Percentiles rank a stretch among this genome's conserved stretches.
Conservation (phyloP, 2,329 filamentous ascomycete species). For the Pyrenochaeta sp. region DNA sequence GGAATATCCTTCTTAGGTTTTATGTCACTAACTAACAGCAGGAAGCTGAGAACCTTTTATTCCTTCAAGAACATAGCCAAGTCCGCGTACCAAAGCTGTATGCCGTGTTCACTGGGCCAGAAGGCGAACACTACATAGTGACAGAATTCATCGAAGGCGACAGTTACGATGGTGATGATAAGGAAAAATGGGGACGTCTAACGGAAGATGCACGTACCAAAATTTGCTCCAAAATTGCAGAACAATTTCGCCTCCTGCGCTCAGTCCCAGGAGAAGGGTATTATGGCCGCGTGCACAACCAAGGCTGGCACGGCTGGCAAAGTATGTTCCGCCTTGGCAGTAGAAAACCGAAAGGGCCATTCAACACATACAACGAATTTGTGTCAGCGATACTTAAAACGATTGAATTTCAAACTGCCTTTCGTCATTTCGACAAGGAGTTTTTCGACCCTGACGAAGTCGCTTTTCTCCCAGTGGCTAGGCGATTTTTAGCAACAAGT, state of each 20-base stretch:
- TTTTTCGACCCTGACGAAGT: neutral
- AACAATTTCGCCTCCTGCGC: conserved; percentile 2
- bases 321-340: neutral
- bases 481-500: neutral
- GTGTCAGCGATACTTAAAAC: neutral
- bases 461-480: neutral
- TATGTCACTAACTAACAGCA: neutral
- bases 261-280: conserved; percentile 4
- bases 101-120: neutral
- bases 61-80: conserved; percentile 1
- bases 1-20: no score
- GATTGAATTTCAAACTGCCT: neutral
- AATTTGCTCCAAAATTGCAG: neutral
- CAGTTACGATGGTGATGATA: neutral
- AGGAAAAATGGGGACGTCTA: neutral
- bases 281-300: conserved; percentile 1
- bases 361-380: conserved; percentile 1
- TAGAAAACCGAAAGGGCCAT: neutral
- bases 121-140: neutral
- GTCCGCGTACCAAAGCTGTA: conserved; percentile 5
- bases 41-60: conserved; percentile 3
- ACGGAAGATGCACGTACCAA: neutral
- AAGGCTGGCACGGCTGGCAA: neutral
- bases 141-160: conserved; percentile 5
- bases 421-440: neutral